phyloP scores from a whole-genome alignment of 106 monocot species.

The Apostasia shenzhenica region DNA sequence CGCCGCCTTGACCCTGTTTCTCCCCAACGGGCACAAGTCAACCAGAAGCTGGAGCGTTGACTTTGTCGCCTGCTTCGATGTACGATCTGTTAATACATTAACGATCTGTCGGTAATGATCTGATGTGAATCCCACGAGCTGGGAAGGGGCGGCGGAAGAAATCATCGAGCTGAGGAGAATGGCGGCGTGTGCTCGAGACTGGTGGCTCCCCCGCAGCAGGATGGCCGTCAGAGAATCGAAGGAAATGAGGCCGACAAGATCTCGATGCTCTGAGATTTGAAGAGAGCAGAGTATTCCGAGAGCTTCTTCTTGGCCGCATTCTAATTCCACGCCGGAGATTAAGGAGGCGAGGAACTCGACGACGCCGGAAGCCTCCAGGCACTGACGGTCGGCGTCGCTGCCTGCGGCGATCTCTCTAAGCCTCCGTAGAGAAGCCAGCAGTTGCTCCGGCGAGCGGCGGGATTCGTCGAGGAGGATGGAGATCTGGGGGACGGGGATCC shows the following conservation, averaged over 20 bases:
- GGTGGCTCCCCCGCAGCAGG: slow-evolving; percentile 18
- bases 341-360: slow-evolving; percentile 31
- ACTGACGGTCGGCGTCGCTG: slow-evolving; percentile 28
- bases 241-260: slow-evolving; percentile 12
- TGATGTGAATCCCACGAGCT: not conserved
- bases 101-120: not conserved
- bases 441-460: not conserved
- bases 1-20: slow-evolving; percentile 1
- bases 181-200: not conserved
- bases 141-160: not conserved
- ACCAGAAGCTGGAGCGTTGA: not conserved
- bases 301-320: slow-evolving; percentile 31
- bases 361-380: slow-evolving; percentile 11
- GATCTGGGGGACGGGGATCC: slow-evolving; percentile 33
- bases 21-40: not conserved
- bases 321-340: not conserved
- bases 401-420: slow-evolving; percentile 22
- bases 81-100: not conserved
- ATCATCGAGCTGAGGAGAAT: not conserved
- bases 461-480: slow-evolving; percentile 26
- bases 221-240: slow-evolving; percentile 20
- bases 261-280: slow-evolving; percentile 24
- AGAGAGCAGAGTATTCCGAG: slow-evolving; percentile 40
- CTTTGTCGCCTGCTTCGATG: not conserved
- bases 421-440: slow-evolving; percentile 3